Base-by-base conservation (phyloP, 1,284 basidiomycete genomes). In the Bjerkandera adusta region DNA sequence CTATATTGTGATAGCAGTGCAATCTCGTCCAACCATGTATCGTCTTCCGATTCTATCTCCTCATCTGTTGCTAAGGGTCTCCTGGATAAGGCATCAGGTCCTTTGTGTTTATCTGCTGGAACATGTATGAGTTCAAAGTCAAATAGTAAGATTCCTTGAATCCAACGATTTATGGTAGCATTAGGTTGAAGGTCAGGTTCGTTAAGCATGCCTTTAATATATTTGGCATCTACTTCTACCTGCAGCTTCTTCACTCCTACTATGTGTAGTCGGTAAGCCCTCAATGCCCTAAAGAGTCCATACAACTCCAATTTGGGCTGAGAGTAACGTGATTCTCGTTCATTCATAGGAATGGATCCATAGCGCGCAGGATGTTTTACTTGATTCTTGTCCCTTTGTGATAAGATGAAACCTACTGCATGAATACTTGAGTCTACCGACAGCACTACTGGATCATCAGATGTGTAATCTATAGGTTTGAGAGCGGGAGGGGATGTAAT, bases 261-360 rank as follows among this genome's bases (percentile, higher is more conserved):
- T 0, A 74, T 43, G 33, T 63, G 65, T 0, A 64, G 29, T 5
- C 48, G 36, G 20, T 53, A 51, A 1, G 54, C 52, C 10, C 57
- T 47, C 0, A 73, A 53, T 0, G 67, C 60, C 0, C 65, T 53
- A 37, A 63, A 71, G 0, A 72, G 50, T 1, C 70, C 66, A 49
- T 67, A 73, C 0, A 75, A 39, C 41, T 74, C 66, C 1, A 70
- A 35, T 39, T 74, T 73, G 0, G 68, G 57, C 43, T 74, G 70
- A 1, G 64, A 71, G 44, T 70, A 75, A 0, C 57, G 30, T 0
- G 59, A 48, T 50, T 76, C 69, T 0, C 56, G 22, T 1, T 69
- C 61, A 37, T 65, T 69, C 45, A 64, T 59, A 0, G 65, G 61
- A 7, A 75, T 65, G 0, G 65, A 73, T 5, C 55, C 48, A 34